Evolutionary conservation across 768 basidiomycete species (phyloP), one percentile per base, ranked within the genome.

Genomic region (Chalciporus sphaerocephalus): DNA sequence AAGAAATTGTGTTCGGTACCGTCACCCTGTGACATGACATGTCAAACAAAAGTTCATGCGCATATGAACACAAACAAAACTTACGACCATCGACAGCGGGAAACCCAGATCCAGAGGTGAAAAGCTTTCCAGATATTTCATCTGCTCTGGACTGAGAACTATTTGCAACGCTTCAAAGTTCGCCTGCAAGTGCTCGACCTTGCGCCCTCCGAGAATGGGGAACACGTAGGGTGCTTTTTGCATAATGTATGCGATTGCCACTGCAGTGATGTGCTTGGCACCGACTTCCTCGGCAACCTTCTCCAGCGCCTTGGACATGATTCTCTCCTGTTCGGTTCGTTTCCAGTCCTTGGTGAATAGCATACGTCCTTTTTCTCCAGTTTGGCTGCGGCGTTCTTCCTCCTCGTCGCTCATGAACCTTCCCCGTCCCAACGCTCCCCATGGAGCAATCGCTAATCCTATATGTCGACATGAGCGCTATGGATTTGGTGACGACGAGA

Each of bases 201-300:
- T 81, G 40, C 76, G 67, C 0, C 75, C 73, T 4, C 77, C 76
- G 21, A 79, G 58, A 46, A 79, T 66, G 0, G 76, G 76, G 61
- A 79, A 79, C 0, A 77, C 74, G 41, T 68, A 77, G 0, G 74
- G 71, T 5, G 73, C 66, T 57, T 80, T 81, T 34, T 78, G 74
- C 62, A 80, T 62, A 10, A 80, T 61, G 47, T 78, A 80, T 12
- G 76, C 75, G 47, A 81, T 44, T 15, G 58, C 56, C 10, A 57
- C 62, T 35, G 79, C 63, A 6, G 71, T 72, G 51, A 81, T 66
- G 39, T 62, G 60, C 52, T 74, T 67, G 4, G 71, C 69, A 0
- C 78, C 78, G 6, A 79, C 64, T 50, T 80, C 72, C 12, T 53
- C 53, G 1, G 78, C 78, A 10, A 82, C 72, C 45, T 74, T 70